Evolutionary conservation across 2,329 filamentous ascomycete genomes (phyloP).

Genomic region (Beauveria australis): DNA sequence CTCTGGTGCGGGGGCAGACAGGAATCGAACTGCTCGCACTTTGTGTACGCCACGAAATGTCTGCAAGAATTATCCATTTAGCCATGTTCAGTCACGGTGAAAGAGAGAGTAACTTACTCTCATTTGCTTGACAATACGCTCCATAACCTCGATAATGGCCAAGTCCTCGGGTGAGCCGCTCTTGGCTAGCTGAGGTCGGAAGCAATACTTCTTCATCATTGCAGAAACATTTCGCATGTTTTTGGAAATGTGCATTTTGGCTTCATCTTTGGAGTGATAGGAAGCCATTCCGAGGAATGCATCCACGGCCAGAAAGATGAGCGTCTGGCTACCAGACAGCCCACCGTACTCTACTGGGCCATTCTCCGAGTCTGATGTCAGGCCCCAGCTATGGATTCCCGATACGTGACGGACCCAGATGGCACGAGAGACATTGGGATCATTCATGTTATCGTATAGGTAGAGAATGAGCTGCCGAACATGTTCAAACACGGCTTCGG

Average conservation of each 20-base stretch:
- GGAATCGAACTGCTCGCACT: not conserved
- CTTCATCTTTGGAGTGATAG: not conserved
- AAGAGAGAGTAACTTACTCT: not conserved
- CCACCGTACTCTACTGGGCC: not conserved
- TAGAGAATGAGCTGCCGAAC: not conserved
- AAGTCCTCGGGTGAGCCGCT: not conserved
- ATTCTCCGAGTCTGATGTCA: not conserved
- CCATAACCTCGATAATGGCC: conserved; percentile 3
- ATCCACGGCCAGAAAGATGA: conserved; percentile 1
- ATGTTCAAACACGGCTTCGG: not conserved
- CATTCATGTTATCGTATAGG: conserved; percentile 1
- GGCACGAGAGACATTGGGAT: conserved; percentile 1
- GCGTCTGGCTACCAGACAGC: conserved; percentile 2
- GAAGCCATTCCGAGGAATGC: not conserved
- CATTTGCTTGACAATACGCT: conserved; percentile 5
- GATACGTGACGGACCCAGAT: conserved; percentile 5
- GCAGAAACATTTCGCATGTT: not conserved
- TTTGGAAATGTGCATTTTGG: conserved; percentile 1
- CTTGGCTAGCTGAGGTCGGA: not conserved
- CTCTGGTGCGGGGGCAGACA: not conserved
- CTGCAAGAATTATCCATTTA: not conserved
- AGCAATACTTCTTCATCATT: not conserved
- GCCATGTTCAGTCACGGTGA: not conserved
- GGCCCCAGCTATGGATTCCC: conserved; percentile 4
- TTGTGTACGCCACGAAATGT: conserved; percentile 5